phyloP scores from a whole-genome alignment of 768 basidiomycete species.

The Termitomyces sp. region DNA sequence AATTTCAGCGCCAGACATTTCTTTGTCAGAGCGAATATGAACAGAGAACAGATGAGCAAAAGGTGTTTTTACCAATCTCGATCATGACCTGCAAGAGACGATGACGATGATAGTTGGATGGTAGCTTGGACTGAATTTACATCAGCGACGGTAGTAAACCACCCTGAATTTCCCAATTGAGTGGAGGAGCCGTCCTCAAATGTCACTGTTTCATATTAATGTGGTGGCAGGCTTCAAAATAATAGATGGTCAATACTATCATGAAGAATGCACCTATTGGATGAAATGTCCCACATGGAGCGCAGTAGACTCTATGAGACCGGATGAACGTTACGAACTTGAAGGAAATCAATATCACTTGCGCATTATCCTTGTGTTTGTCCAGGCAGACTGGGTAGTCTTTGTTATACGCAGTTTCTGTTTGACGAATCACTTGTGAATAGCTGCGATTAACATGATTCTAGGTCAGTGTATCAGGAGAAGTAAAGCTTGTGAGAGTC shows the following conservation, averaged over 20 bases:
- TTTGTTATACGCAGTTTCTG: background rate
- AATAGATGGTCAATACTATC: background rate
- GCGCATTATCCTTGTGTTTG: background rate
- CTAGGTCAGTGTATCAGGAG: background rate
- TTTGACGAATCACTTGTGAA: background rate
- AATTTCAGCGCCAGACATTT: background rate
- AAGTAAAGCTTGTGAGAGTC: background rate
- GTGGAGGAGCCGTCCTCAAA: background rate
- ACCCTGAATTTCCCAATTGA: background rate
- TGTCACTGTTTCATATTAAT: background rate
- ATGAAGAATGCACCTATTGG: background rate
- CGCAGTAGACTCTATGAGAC: background rate
- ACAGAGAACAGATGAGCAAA: background rate
- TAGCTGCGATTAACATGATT: background rate
- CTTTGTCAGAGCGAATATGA: background rate
- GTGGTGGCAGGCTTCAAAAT: background rate
- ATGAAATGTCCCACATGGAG: background rate
- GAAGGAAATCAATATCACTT: background rate
- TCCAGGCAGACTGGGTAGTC: background rate
- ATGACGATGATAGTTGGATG: slow-evolving; percentile 35
- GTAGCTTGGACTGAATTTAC: slow-evolving; percentile 42
- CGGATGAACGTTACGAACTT: background rate
- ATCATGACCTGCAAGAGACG: background rate
- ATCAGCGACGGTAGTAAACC: slow-evolving; percentile 23
- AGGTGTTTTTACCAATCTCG: too few relatives aligned